A percentile compares a stretch with the other conserved stretches of the same genome.
Conservation (phyloP, 2,329 filamentous ascomycete species). For the Coleophoma eucalyptorum region DNA sequence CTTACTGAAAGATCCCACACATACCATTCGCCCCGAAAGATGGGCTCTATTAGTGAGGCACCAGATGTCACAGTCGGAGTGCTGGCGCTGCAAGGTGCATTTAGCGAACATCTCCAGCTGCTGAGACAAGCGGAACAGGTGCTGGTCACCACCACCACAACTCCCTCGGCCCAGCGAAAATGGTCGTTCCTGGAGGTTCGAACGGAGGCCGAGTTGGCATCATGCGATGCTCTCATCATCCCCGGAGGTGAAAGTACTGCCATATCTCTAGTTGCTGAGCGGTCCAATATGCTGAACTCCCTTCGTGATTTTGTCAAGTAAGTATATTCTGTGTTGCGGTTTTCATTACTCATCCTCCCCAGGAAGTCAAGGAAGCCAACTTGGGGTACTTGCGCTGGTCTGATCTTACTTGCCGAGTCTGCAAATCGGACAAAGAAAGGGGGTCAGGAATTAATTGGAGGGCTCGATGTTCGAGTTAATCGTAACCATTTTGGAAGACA, state of each 20-base stretch:
- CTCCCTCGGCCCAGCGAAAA: conserved; percentile 1
- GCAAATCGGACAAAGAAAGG: conserved; percentile 87
- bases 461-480: conserved; percentile 84
- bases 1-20: too few species aligned
- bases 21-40: neutral
- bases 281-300: conserved; percentile 78
- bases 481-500: conserved; percentile 95
- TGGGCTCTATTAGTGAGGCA: conserved; percentile 11
- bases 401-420: conserved; percentile 85
- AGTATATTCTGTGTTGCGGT: conserved; percentile 23
- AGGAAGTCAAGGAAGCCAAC: conserved; percentile 75
- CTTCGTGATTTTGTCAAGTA: conserved; percentile 89
- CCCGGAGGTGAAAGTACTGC: conserved; percentile 95
- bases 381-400: conserved; percentile 94
- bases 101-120: conserved; percentile 80
- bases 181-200: conserved; percentile 71
- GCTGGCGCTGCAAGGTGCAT: conserved; percentile 84
- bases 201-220: conserved; percentile 64
- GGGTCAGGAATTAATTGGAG: conserved; percentile 90
- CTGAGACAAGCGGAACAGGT: conserved; percentile 63
- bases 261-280: conserved; percentile 81
- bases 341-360: neutral
- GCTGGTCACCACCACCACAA: conserved; percentile 28
- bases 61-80: conserved; percentile 52
- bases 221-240: conserved; percentile 80